These are phyloP conservation scores for Monilinia laxa DNA, from an alignment of 2,329 filamentous ascomycete species.

Conservation along the genomic window DNA sequence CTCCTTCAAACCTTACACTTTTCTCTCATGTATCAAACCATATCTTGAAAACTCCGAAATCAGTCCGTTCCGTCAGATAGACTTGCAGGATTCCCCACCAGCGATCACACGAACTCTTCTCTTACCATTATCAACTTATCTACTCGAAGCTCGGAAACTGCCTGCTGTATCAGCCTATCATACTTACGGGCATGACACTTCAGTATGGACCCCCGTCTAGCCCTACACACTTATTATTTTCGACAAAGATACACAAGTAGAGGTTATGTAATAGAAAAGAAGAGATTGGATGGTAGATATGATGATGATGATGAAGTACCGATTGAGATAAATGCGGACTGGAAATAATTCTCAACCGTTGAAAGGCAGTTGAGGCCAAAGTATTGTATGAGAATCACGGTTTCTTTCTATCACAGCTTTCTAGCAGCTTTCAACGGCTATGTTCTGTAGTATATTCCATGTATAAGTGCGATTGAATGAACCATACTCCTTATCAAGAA, in stretches of 20 bases:
- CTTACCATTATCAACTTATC: constrained; percentile 21
- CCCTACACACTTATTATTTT: constrained; percentile 16
- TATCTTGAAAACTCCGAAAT: constrained; percentile 7
- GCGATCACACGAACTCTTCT: constrained; percentile 25
- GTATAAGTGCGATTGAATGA: constrained; percentile 4
- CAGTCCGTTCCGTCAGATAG: constrained; percentile 1
- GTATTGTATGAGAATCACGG: not conserved
- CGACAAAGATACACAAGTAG: constrained; percentile 9
- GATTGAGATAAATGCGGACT: not conserved
- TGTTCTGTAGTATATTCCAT: not conserved
- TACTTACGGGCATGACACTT: constrained; percentile 24
- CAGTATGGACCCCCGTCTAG: constrained; percentile 17
- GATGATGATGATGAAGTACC: not conserved
- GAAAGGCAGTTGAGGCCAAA: not conserved
- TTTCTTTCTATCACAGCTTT: not conserved
- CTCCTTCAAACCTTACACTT: not conserved
- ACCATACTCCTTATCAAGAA: constrained; percentile 17
- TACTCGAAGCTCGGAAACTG: constrained; percentile 8
- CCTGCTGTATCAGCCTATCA: constrained; percentile 14
- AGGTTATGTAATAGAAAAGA: constrained; percentile 21
- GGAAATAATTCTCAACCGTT: not conserved
- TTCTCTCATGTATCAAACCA: not conserved
- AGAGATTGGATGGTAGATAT: constrained; percentile 4
- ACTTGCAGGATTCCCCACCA: constrained; percentile 3
- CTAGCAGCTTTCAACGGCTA: not conserved